phyloP scores from a whole-genome alignment of 1,139 yeast species.

The Geotrichum europaeum region DNA sequence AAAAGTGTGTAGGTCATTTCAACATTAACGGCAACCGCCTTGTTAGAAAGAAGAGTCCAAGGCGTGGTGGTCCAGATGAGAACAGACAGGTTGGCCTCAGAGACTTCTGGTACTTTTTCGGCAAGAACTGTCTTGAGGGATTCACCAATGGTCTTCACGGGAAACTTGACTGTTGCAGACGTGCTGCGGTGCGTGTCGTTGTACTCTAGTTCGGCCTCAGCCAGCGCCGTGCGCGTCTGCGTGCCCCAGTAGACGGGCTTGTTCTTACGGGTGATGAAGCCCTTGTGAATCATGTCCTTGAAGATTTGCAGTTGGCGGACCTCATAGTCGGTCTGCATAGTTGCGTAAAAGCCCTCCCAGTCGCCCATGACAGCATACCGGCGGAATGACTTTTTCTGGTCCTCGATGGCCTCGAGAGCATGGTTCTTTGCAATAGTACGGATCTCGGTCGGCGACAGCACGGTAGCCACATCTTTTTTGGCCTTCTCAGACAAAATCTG shows the following conservation, averaged over 20 bases:
- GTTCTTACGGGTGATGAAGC: conserved; percentile 71
- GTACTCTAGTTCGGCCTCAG: conserved; percentile 94
- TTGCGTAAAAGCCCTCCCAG: conserved; percentile 64
- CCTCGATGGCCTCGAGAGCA: conserved; percentile 58
- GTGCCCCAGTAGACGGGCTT: conserved; percentile 98
- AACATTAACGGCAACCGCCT: conserved; percentile 70
- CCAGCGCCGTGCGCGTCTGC: conserved; percentile 87
- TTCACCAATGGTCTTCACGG: conserved; percentile 30
- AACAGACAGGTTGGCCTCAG: conserved; percentile 20
- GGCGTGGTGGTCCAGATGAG: conserved; percentile 96
- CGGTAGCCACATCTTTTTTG: conserved; percentile 31
- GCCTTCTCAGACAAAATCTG: conserved; percentile 25
- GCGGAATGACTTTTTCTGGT: conserved; percentile 59
- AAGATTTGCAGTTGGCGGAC: conserved; percentile 68
- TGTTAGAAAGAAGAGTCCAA: conserved; percentile 90
- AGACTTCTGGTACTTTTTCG: not conserved
- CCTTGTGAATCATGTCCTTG: conserved; percentile 55
- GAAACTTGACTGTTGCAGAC: conserved; percentile 69
- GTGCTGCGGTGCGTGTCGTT: conserved; percentile 63
- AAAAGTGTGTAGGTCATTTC: conserved; percentile 51
- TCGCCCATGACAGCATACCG: conserved; percentile 78
- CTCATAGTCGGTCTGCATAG: conserved; percentile 68
- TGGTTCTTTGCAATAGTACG: conserved; percentile 60
- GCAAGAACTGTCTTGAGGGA: not conserved
- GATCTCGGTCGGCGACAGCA: conserved; percentile 46